phyloP scores from a whole-genome alignment of 2,329 filamentous ascomycete genomes.

The Talaromyces piceae region DNA sequence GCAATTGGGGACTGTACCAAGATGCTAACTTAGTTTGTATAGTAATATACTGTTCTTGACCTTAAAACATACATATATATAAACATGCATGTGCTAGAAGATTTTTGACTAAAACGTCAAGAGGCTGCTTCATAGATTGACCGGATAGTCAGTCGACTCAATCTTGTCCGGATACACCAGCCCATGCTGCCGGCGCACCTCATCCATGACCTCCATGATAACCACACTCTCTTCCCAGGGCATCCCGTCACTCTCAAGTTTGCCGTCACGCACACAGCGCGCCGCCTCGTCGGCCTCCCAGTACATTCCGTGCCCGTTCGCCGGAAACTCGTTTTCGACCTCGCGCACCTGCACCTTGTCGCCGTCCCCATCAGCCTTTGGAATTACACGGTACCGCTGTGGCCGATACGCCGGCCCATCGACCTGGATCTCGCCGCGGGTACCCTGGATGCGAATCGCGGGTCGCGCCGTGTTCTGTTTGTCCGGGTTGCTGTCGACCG shows the following conservation, averaged over 20 bases:
- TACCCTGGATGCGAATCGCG: slow-evolving; percentile 71
- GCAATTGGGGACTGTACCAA: slow-evolving; percentile 10
- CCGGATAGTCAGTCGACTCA: slow-evolving; percentile 52
- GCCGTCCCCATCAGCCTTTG: slow-evolving; percentile 39
- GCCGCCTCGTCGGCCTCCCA: slow-evolving; percentile 80
- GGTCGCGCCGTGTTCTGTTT: slow-evolving; percentile 53
- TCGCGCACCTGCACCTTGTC: slow-evolving; percentile 23
- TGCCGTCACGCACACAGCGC: slow-evolving; percentile 66
- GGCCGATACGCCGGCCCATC: slow-evolving; percentile 65
- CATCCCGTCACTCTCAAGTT: slow-evolving; percentile 64
- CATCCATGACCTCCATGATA: slow-evolving; percentile 78
- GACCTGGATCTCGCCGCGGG: slow-evolving; percentile 75
- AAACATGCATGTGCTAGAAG: too few relatives aligned
- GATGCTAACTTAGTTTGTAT: slow-evolving; percentile 12
- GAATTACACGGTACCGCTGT: slow-evolving; percentile 56
- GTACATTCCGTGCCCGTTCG: slow-evolving; percentile 73
- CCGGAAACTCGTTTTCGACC: slow-evolving; percentile 41
- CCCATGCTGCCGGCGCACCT: slow-evolving; percentile 56
- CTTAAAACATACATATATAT: background rate
- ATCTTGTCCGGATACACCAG: slow-evolving; percentile 60
- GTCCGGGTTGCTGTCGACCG: slow-evolving; percentile 56
- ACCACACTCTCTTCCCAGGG: slow-evolving; percentile 69
- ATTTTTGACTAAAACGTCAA: background rate
- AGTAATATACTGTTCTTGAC: slow-evolving; percentile 12
- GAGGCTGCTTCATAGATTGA: slow-evolving; percentile 34